phyloP scores from a whole-genome alignment of 257 asterid species.

The Fraxinus excelsior region DNA sequence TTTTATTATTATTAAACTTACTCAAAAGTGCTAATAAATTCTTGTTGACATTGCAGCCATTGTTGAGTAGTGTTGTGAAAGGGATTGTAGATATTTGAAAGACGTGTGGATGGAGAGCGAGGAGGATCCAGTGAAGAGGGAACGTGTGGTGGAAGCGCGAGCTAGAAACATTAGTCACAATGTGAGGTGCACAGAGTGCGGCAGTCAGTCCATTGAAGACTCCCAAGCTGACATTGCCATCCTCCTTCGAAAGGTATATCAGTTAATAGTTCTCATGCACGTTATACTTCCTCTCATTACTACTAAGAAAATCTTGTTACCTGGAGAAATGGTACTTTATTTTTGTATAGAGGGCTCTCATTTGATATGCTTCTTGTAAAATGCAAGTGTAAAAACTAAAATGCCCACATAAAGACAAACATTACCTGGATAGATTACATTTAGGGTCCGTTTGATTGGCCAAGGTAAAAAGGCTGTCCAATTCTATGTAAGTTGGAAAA shows the following conservation, averaged over 20 bases:
- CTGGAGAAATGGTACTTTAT: no score
- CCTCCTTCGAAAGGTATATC: conserved; percentile 76
- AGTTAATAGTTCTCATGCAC: not conserved
- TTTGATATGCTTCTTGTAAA: not conserved
- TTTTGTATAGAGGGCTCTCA: not conserved
- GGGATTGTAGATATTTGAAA: conserved; percentile 17
- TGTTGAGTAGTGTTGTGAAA: conserved; percentile 1
- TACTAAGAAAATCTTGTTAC: conserved; percentile 6
- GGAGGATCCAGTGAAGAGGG: conserved; percentile 55
- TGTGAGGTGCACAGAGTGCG: conserved; percentile 94
- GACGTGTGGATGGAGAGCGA: conserved; percentile 52
- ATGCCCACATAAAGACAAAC: not conserved
- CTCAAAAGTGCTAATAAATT: not conserved
- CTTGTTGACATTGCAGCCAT: conserved; percentile 1
- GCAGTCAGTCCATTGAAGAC: conserved; percentile 96
- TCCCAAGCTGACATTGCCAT: conserved; percentile 94
- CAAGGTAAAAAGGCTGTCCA: no score
- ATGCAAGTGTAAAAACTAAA: not conserved
- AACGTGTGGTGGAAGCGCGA: conserved; percentile 80
- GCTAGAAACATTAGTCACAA: conserved; percentile 92
- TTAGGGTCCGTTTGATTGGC: not conserved
- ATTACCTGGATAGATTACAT: not conserved
- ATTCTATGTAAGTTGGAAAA: no score
- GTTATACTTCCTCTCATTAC: not conserved
- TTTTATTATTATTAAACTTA: not conserved